Base-by-base conservation (phyloP, 2,329 filamentous ascomycete species). In the Paecilomyces variotii region DNA sequence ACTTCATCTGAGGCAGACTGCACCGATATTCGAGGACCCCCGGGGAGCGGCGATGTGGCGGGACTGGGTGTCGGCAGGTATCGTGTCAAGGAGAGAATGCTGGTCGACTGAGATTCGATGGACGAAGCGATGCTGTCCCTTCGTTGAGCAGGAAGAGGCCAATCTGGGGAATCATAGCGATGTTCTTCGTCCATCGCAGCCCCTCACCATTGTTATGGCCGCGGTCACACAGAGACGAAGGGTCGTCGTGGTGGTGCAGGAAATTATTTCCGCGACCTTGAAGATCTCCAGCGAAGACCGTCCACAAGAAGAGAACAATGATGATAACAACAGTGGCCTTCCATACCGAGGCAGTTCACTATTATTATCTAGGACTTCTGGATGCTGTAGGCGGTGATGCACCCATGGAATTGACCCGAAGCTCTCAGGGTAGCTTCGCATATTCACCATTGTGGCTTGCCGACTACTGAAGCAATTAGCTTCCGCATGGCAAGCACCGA, bases 71-170 rank as follows among this genome's bases (percentile, higher is more conserved):
- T 67, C 9, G 68, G 56, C 3, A 64, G 64, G 58, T 63, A 69
- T 49, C 64, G 66, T 28, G 63, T 63, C 7, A 63, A 62, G 19
- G 68, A 68, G 57, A 68, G 61, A 35, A 68, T 63, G 52, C 68
- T 69, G 55, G 69, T 70, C 51, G 69, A 67, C 32, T 67, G 65
- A 30, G 70, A 72, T 58, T 70, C 70, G 65, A 55, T 68, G 69
- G n/a, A 70, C 56, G 51, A 63, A 67, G 61, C 66, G 62, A 32
- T 65, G 61, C 10, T 63, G 58, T 24, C 60, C 39, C 39, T 45
- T 19, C 39, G n/a, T n/a, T n/a, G 6, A 24, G 3, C n/a, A 9
- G 39, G 67, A 57, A 68, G 64, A 55, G 67, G 66, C 70, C 70
- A 72, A 57, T 72, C 69, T 27, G 63, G 62, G 30, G 63, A 65